A percentile compares a stretch with the other conserved stretches of the same genome.
These are phyloP conservation scores for Rhinocladiella mackenziei DNA, from an alignment of 2,329 filamentous ascomycete genomes.

Conservation along the genomic window DNA sequence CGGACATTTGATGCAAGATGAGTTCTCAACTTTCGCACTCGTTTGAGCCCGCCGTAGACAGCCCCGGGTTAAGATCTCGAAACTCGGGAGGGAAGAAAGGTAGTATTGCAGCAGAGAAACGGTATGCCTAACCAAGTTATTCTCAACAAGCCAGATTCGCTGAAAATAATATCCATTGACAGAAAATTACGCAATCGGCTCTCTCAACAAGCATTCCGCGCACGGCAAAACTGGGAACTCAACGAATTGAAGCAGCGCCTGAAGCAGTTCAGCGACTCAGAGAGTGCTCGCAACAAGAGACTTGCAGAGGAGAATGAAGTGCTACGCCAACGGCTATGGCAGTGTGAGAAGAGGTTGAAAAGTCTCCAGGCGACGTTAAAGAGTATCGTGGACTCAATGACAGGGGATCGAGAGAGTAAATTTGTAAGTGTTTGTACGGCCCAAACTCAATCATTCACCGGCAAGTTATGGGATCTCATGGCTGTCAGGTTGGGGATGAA, in stretches of 20 bases:
- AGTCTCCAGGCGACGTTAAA: slow-evolving; percentile 17
- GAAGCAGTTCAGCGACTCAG: slow-evolving; percentile 12
- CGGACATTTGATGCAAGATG: no score
- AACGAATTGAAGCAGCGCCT: slow-evolving; percentile 17
- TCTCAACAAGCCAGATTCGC: no score
- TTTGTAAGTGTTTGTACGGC: background rate
- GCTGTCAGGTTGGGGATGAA: no score
- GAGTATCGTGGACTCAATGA: slow-evolving; percentile 9
- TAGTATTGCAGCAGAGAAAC: no score
- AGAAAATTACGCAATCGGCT: slow-evolving; percentile 21
- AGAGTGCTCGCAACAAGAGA: slow-evolving; percentile 13
- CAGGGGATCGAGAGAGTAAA: slow-evolving; percentile 4
- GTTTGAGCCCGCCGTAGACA: no score
- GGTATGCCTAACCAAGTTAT: no score
- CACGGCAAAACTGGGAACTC: slow-evolving; percentile 14
- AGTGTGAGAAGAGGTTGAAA: slow-evolving; percentile 15
- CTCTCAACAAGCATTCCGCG: slow-evolving; percentile 22
- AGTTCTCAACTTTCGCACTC: no score
- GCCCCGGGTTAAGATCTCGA: no score
- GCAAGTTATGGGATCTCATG: no score
- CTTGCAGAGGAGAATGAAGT: slow-evolving; percentile 11
- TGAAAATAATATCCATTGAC: no score
- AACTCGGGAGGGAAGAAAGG: no score
- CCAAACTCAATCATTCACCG: background rate
- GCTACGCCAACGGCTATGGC: slow-evolving; percentile 12